Conservation (phyloP, 2,329 filamentous ascomycete genomes). For the Aureobasidium sp. region DNA sequence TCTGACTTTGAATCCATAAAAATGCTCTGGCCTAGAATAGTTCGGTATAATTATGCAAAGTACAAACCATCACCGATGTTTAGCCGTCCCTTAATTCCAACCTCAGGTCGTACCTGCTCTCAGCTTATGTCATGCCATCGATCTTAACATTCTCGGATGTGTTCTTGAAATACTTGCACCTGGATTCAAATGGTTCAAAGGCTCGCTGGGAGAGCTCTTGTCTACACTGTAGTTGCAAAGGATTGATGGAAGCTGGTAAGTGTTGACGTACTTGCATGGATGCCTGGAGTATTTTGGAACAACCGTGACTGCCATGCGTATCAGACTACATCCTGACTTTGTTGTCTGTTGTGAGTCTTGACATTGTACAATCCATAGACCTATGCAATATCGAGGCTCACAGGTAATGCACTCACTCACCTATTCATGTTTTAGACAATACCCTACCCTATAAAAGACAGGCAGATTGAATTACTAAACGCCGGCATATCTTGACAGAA, state of each 20-base stretch:
- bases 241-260: not conserved
- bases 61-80: not conserved
- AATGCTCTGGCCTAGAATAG: not conserved
- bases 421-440: not conserved
- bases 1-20: not conserved
- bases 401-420: not conserved
- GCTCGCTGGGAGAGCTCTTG: not conserved
- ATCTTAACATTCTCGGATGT: not conserved
- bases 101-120: not conserved
- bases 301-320: not conserved
- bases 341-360: not conserved
- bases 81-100: not conserved
- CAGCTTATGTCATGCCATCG: not conserved
- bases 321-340: no score
- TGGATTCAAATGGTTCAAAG: not conserved
- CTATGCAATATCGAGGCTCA: not conserved
- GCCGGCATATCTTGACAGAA: no score
- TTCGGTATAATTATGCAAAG: not conserved
- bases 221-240: not conserved
- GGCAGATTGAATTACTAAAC: not conserved
- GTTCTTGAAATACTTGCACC: not conserved
- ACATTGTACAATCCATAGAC: not conserved
- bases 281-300: not conserved
- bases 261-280: not conserved
- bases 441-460: not conserved